phyloP scores from a whole-genome alignment of 2,329 filamentous ascomycete species.

The Botrytis sinoallii region DNA sequence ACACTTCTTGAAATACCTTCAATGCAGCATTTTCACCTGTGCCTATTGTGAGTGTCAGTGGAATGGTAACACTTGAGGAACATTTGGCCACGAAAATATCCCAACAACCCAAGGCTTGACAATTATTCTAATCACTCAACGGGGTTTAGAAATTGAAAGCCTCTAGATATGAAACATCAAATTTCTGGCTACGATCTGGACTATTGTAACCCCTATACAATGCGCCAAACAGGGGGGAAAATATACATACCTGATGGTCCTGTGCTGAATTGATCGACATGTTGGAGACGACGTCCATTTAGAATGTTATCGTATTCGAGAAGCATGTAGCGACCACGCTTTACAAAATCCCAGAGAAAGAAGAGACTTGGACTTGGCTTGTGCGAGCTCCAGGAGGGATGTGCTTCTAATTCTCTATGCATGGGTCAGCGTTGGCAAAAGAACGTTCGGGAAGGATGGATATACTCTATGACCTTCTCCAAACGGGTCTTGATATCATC shows the following conservation, averaged over 20 bases:
- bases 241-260: slow-evolving; percentile 20
- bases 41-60: slow-evolving; percentile 15
- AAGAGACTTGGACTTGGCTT: slow-evolving; percentile 35
- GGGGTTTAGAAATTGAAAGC: neutral
- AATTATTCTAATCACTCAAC: neutral
- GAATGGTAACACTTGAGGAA: neutral
- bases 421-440: neutral
- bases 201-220: neutral
- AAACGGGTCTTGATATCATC: slow-evolving; percentile 8
- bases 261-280: slow-evolving; percentile 40
- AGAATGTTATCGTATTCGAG: slow-evolving; percentile 43
- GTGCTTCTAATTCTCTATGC: slow-evolving; percentile 25
- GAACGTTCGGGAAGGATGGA: neutral
- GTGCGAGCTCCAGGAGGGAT: slow-evolving; percentile 25
- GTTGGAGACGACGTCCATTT: slow-evolving; percentile 36
- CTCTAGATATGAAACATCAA: neutral
- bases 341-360: slow-evolving; percentile 44
- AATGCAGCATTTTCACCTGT: slow-evolving; percentile 25
- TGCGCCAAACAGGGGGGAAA: neutral
- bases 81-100: neutral
- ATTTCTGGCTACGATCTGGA: neutral
- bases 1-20: slow-evolving; percentile 27
- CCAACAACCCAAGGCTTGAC: neutral
- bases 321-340: slow-evolving; percentile 43
- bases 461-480: slow-evolving; percentile 5